Percentiles rank a stretch among this genome's conserved stretches.
Evolutionary conservation across 139 green algal species (phyloP).

Genomic region (Coccomyxa sp.): DNA sequence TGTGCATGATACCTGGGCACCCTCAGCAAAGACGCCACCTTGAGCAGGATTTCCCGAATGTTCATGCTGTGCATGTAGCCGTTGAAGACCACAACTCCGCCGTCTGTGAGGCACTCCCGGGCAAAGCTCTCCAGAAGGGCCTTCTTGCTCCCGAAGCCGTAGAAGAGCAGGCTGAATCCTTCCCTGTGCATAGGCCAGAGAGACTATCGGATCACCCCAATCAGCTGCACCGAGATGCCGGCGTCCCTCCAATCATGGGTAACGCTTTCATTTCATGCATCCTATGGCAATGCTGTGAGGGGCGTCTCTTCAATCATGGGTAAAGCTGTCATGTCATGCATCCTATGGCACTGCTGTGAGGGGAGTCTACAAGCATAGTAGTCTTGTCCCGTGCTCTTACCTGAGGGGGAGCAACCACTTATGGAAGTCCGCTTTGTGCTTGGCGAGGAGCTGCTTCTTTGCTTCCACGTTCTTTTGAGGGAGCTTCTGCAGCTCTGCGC

Average conservation of each 20-base stretch:
- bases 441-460: constrained; percentile 18
- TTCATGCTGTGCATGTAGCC: constrained; percentile 44
- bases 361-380: neutral
- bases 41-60: constrained; percentile 38
- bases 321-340: no score
- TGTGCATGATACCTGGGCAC: neutral
- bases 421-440: constrained; percentile 7
- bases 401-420: constrained; percentile 32
- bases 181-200: constrained; percentile 1
- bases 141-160: constrained; percentile 82
- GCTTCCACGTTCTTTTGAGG: constrained; percentile 23
- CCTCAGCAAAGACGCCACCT: constrained; percentile 1
- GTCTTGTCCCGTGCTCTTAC: constrained; percentile 5
- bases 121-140: constrained; percentile 70
- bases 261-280: neutral
- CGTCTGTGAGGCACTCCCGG: constrained; percentile 28
- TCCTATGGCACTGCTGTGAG: neutral
- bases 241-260: neutral
- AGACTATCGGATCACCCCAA: no score
- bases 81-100: constrained; percentile 40
- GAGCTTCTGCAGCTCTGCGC: constrained; percentile 2
- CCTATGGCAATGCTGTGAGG: neutral
- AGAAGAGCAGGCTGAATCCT: constrained; percentile 75
- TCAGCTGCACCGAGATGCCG: neutral
- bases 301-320: neutral